Evolutionary conservation across 768 basidiomycete species (phyloP).

Genomic region (Naganishia antarctica): DNA sequence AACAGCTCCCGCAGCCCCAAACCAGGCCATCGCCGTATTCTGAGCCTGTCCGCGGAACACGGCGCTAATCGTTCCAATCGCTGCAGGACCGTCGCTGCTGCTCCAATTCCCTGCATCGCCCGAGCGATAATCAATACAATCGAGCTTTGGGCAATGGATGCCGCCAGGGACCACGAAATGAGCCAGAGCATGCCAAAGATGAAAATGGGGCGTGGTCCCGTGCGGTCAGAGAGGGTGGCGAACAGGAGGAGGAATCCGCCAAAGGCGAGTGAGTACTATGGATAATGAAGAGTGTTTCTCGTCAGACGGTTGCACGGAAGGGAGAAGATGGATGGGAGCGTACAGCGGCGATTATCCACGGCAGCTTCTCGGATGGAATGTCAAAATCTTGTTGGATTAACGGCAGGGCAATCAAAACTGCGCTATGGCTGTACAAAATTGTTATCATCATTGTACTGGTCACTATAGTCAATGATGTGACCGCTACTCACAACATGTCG

Average conservation of each 20-base stretch:
- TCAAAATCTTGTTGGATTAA: not conserved
- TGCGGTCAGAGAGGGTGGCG: constrained; percentile 35
- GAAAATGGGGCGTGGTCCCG: constrained; percentile 67
- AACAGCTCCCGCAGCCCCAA: not conserved
- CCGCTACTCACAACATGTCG: constrained; percentile 9
- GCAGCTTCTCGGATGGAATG: not conserved
- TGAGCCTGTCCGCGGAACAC: not conserved
- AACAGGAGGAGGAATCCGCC: constrained; percentile 3
- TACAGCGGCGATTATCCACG: not conserved
- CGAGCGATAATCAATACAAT: constrained; percentile 64
- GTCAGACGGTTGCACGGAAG: no score
- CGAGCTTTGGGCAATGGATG: constrained; percentile 59
- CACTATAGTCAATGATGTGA: no score
- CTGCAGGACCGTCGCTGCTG: constrained; percentile 66
- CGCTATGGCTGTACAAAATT: not conserved
- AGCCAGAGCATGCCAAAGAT: constrained; percentile 58
- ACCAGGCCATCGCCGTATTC: constrained; percentile 8
- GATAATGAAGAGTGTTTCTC: not conserved
- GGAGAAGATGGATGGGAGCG: no score
- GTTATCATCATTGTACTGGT: not conserved
- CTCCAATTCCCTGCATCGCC: constrained; percentile 68
- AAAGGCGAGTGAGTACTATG: not conserved
- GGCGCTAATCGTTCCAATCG: constrained; percentile 51
- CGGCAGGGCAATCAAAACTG: not conserved
- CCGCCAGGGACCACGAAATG: constrained; percentile 59